Percentiles rank a stretch among this genome's conserved stretches.
Evolutionary conservation across 2,329 filamentous ascomycete species (phyloP).

Genomic region (Cytospora piceae): DNA sequence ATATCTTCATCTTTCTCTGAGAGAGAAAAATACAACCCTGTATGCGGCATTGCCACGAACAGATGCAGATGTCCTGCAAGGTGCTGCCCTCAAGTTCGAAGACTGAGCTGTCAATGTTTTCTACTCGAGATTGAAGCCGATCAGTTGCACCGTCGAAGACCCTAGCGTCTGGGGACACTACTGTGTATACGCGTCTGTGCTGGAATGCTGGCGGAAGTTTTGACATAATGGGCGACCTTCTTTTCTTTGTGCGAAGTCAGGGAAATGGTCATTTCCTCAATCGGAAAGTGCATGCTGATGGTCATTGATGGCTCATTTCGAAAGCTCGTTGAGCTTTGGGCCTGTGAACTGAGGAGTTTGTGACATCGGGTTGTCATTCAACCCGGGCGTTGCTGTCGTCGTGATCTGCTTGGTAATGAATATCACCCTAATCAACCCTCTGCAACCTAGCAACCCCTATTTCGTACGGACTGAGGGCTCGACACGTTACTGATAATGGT

Average conservation of each 20-base stretch:
- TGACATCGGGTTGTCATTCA: background rate
- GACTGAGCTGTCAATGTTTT: background rate
- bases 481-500: background rate
- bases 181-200: background rate
- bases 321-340: background rate
- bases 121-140: background rate
- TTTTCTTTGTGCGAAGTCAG: too few species aligned
- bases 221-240: background rate
- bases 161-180: background rate
- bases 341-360: background rate
- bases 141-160: background rate
- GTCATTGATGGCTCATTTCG: background rate
- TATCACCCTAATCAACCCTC: constrained; percentile 12
- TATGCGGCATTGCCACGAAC: background rate
- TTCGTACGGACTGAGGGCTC: background rate
- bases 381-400: background rate
- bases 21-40: background rate
- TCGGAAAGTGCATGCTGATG: background rate
- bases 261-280: background rate
- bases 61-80: constrained; percentile 12
- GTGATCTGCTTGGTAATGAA: constrained; percentile 10
- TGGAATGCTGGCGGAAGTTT: background rate
- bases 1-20: constrained; percentile 16
- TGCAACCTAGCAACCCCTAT: constrained; percentile 6
- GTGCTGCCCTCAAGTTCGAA: background rate